Evolutionary conservation across 1,139 yeast species (phyloP).

Genomic region (Nadsonia starkeyi-henricii): DNA sequence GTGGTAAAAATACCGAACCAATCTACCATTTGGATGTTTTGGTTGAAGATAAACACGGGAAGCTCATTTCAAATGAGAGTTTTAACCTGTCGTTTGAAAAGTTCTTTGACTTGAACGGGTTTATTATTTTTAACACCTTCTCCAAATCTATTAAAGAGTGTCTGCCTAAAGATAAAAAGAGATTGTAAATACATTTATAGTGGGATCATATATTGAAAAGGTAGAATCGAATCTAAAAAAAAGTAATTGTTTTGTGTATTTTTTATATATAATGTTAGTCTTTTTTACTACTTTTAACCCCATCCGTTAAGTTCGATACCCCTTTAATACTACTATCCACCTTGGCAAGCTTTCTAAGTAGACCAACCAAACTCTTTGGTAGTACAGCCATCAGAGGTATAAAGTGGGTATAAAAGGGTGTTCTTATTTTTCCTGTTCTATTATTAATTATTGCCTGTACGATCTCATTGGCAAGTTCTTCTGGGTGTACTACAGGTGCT

Average conservation of each 20-base stretch:
- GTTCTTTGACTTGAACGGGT: conserved; percentile 20
- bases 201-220: no score
- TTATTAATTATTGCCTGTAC: conserved; percentile 44
- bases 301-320: no score
- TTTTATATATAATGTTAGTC: no score
- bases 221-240: no score
- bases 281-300: no score
- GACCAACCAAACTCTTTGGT: conserved; percentile 58
- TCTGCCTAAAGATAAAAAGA: conserved; percentile 8
- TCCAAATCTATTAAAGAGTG: conserved; percentile 8
- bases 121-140: conserved; percentile 16
- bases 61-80: conserved; percentile 6
- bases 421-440: conserved; percentile 47
- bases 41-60: conserved; percentile 17
- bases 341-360: conserved; percentile 41
- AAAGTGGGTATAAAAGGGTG: conserved; percentile 61
- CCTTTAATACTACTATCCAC: conserved; percentile 32
- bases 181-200: conserved; percentile 3
- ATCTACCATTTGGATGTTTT: conserved; percentile 29
- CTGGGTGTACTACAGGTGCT: conserved; percentile 67
- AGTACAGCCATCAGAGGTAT: conserved; percentile 49
- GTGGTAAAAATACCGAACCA: conserved; percentile 29
- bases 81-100: conserved; percentile 11
- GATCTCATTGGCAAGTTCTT: conserved; percentile 43
- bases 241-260: no score